phyloP scores from a whole-genome alignment of 768 basidiomycete genomes.

The Saitozyma podzolica region DNA sequence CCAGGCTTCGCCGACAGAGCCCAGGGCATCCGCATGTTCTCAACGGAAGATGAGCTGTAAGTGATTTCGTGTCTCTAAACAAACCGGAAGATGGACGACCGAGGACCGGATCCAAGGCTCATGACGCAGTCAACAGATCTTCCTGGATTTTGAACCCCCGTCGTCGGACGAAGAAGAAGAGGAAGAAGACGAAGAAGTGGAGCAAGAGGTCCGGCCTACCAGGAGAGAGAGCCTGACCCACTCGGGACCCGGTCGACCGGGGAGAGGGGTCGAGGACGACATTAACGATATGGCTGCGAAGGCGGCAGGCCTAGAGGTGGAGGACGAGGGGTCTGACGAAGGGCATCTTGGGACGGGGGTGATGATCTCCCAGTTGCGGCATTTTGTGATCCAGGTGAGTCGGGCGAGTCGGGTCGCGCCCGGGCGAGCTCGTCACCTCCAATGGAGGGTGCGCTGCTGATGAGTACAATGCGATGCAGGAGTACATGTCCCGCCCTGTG shows the following conservation, averaged over 20 bases:
- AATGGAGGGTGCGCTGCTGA: background rate
- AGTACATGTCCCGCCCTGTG: slow-evolving; percentile 77
- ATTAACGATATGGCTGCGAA: background rate
- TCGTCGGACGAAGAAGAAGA: slow-evolving; percentile 53
- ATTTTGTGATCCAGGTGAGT: slow-evolving; percentile 91
- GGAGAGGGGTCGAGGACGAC: slow-evolving; percentile 1
- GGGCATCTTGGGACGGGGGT: slow-evolving; percentile 57
- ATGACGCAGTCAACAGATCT: slow-evolving; percentile 58
- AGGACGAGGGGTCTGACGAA: slow-evolving; percentile 32
- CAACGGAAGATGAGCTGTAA: slow-evolving; percentile 69
- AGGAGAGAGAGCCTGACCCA: background rate
- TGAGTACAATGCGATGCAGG: slow-evolving; percentile 57
- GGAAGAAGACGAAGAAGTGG: slow-evolving; percentile 19
- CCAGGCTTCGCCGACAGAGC: slow-evolving; percentile 97
- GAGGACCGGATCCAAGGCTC: background rate
- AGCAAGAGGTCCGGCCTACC: slow-evolving; percentile 9
- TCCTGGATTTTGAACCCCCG: slow-evolving; percentile 71
- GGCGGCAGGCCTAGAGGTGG: too few species aligned
- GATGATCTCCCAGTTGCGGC: slow-evolving; percentile 80
- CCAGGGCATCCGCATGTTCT: slow-evolving; percentile 89
- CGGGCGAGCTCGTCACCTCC: background rate
- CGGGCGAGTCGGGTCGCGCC: too few species aligned
- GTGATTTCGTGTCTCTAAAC: background rate
- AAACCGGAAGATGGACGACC: background rate
- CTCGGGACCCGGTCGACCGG: slow-evolving; percentile 43